Base-by-base conservation (phyloP, 176 grass and related monocot species). In the Carex myosuroides region DNA sequence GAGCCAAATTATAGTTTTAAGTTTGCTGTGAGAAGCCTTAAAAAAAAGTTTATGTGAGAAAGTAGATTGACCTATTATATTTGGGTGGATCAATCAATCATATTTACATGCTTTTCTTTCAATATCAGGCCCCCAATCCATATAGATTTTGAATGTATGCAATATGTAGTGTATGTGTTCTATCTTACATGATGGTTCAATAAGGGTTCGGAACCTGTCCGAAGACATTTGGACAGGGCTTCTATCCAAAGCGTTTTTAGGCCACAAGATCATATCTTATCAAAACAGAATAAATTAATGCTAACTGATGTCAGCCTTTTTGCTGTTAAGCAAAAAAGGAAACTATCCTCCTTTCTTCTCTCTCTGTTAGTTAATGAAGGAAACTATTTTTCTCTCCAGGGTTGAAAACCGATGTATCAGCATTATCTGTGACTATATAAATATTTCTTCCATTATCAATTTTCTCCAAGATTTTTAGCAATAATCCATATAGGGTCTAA, bases 371-470 rank as follows among this genome's bases (percentile, higher is more conserved):
- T 44, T 8, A 8, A 44, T 8, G 6, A 44, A 44, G 42, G 42
- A 44, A 44, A 44, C 42, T 44, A 44, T 44, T 44, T 44, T 44
- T 44, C 5, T 44, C 42, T 44, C 42, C 42, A 44, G 26, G 74
- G 60, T 91, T 90, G 24, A 94, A 87, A 65, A 88, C 39, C 0
- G 63, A 77, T 18, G 52, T 85, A 39, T 79, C 69, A 35, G 76
- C 50, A 74, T 88, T 83, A 14, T 80, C 33, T n/a, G 91, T 91
- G 0, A 75, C 91, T 30, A 97, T 80, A 82, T 94, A 97, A 67
- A 94, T 74, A 41, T 90, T 86, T 71, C 92, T 79, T 24, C 87
- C 83, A 75, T 74, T 81, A 37, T 84, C 79, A 79, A 94, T 16
- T 65, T 85, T 91, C 84, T 55, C 72, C 33, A 0, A 94, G 56